phyloP scores from a whole-genome alignment of 1,284 basidiomycete species.

The Hemileia vastatrix region DNA sequence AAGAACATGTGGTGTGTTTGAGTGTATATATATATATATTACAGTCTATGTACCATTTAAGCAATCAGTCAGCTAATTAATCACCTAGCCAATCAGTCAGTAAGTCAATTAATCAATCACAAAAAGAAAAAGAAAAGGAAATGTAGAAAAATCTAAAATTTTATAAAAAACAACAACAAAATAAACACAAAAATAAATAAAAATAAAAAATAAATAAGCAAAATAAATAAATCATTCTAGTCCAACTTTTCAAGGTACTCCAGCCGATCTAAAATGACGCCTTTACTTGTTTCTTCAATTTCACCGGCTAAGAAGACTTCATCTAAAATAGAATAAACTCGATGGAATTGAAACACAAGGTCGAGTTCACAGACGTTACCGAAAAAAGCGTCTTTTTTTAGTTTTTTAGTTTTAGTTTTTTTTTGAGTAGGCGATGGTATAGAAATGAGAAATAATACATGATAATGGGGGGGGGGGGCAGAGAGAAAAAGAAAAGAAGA shows the following conservation, averaged over 20 bases:
- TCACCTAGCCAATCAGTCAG: too few relatives aligned
- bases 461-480: not conserved
- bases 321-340: constrained; percentile 95
- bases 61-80: too few relatives aligned
- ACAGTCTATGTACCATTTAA: too few relatives aligned
- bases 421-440: not conserved
- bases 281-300: constrained; percentile 94
- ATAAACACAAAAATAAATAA: too few relatives aligned
- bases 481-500: constrained; percentile 1
- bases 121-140: too few relatives aligned
- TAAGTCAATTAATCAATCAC: too few relatives aligned
- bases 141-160: too few relatives aligned
- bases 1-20: too few relatives aligned
- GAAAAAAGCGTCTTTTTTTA: constrained; percentile 95
- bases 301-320: constrained; percentile 98
- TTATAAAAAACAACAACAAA: too few relatives aligned
- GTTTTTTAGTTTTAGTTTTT: too few relatives aligned
- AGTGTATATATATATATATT: too few relatives aligned
- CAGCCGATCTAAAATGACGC: constrained; percentile 77
- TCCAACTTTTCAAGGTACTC: constrained; percentile 48
- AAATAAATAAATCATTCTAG: not conserved
- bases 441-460: not conserved
- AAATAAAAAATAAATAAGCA: too few relatives aligned
- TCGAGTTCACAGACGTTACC: constrained; percentile 95
- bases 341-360: constrained; percentile 95